Evolutionary conservation across 768 basidiomycete species (phyloP).

Genomic region (Pleurotus ostreatus): DNA sequence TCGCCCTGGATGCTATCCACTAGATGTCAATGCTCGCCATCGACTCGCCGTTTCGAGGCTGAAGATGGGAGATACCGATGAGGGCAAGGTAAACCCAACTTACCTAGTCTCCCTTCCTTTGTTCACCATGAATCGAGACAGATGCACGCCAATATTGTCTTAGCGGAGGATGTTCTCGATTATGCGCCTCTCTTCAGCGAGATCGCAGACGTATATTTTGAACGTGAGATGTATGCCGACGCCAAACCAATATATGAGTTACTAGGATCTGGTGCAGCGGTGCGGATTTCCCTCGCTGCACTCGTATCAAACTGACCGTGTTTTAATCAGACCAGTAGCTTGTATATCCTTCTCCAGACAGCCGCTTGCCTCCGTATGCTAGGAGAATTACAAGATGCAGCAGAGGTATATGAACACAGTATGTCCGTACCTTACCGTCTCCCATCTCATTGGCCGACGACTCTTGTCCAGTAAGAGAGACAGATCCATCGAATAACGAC

Average conservation of each 20-base stretch:
- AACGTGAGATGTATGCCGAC: slow-evolving; percentile 69
- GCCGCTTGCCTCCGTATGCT: slow-evolving; percentile 78
- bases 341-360: slow-evolving; percentile 71
- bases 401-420: slow-evolving; percentile 84
- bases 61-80: slow-evolving; percentile 72
- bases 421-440: slow-evolving; percentile 14
- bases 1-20: slow-evolving; percentile 51
- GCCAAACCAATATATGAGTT: slow-evolving; percentile 79
- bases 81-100: slow-evolving; percentile 64
- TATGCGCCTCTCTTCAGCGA: slow-evolving; percentile 79
- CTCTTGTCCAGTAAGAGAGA: slow-evolving; percentile 53
- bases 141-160: slow-evolving; percentile 75
- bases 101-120: neutral
- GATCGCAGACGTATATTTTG: slow-evolving; percentile 82
- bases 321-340: slow-evolving; percentile 58
- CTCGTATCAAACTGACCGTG: neutral
- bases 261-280: slow-evolving; percentile 70
- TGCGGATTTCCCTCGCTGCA: slow-evolving; percentile 28
- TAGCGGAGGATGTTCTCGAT: slow-evolving; percentile 67
- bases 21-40: slow-evolving; percentile 80
- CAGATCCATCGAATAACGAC: slow-evolving; percentile 73
- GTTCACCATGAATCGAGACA: slow-evolving; percentile 22
- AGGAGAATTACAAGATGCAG: slow-evolving; percentile 71
- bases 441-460: neutral
- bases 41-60: slow-evolving; percentile 80